Percentiles rank a stretch among this genome's conserved stretches.
These are phyloP conservation scores for Xerocomellus intermedius DNA, from an alignment of 768 basidiomycete genomes.

Conservation along the genomic window DNA sequence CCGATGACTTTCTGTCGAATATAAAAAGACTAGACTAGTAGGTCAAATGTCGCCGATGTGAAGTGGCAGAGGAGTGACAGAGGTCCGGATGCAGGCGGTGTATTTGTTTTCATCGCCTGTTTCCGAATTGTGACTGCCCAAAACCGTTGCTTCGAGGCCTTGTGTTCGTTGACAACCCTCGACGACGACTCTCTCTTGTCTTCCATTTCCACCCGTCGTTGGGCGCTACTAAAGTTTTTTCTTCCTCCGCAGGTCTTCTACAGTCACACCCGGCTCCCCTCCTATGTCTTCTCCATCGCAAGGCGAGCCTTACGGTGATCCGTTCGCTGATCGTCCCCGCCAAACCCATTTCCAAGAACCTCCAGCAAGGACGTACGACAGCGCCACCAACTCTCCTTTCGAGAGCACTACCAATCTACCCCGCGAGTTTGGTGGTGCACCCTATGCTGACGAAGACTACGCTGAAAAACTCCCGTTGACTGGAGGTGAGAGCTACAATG, in stretches of 20 bases:
- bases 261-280: not conserved
- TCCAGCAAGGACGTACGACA: constrained; percentile 44
- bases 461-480: constrained; percentile 78
- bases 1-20: not conserved
- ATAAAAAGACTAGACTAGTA: not conserved
- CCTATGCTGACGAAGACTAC: constrained; percentile 66
- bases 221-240: constrained; percentile 9
- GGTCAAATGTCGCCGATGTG: not conserved
- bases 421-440: constrained; percentile 45
- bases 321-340: constrained; percentile 69
- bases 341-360: constrained; percentile 60
- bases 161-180: constrained; percentile 24
- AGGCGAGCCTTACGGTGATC: constrained; percentile 50
- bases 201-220: constrained; percentile 4
- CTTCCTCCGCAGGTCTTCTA: constrained; percentile 6
- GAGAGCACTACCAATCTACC: constrained; percentile 58
- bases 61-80: constrained; percentile 26
- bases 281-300: constrained; percentile 32
- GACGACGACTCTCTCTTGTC: constrained; percentile 9
- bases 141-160: constrained; percentile 23
- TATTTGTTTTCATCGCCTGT: constrained; percentile 33
- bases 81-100: constrained; percentile 31
- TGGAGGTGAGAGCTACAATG: constrained; percentile 49
- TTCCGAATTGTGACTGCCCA: constrained; percentile 24
- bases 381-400: constrained; percentile 44